Base-by-base conservation (phyloP, 768 basidiomycete species). In the Podaxis mareebaensis region DNA sequence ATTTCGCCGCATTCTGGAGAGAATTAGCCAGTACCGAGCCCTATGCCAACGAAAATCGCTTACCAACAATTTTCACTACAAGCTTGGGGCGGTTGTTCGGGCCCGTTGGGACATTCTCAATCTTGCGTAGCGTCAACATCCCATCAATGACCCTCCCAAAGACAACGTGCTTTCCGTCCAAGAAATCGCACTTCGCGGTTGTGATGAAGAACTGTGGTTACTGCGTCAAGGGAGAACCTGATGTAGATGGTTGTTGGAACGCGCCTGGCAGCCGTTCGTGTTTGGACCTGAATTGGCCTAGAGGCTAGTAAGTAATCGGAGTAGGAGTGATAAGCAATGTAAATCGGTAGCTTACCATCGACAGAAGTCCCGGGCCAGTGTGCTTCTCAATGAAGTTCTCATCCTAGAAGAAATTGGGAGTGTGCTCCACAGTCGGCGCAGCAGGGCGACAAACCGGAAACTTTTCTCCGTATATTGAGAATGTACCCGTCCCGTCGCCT, bases 371-470 rank as follows among this genome's bases (percentile, higher is more conserved):
- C 0, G 96, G 88, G 1, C 83, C 90, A 0, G 80, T 85, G 71
- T 99, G 96, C 73, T 95, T 96, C 70, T 94, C 87, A 60, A 84
- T 82, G 70, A 99, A 99, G 75, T 95, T 99, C 79, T 99, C 96
- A 70, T 99, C 96, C 89, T 96, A 65, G 15, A 51, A 13, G 17
- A 20, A 17, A 20, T 46, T 46, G 6, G n/a, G 17, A 42, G 40
- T 4, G 12, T 42, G 40, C 20, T 46, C 17, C 15, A 20, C 44
- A 17, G 20, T 7, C 2, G 5, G 8, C 6, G 15, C 7, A 20
- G 7, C 2, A 33, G 17, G 22, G 17, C 33, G 15, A 77, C 86
- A 63, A 49, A 96, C 95, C 0, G 89, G 91, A 70, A 96, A 96
- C 68, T 92, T 94, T 69, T 93, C 91, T 26, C 96, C 96, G 69